Evolutionary conservation across 257 asterid genomes (phyloP).

Genomic region (Eucommia ulmoides): DNA sequence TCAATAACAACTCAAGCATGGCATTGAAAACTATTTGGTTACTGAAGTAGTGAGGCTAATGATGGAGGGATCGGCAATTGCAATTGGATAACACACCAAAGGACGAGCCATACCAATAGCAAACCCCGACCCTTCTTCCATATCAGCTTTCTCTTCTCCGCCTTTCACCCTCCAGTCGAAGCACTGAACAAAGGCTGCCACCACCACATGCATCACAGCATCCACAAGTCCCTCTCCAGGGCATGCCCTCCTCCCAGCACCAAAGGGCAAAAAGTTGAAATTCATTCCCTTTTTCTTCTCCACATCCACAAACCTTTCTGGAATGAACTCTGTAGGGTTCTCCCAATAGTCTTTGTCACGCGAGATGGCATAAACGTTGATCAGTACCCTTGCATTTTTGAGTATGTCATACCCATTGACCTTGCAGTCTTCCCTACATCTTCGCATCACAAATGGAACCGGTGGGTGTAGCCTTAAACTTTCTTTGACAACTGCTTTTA

Average conservation of each 20-base stretch:
- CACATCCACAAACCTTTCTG: not conserved
- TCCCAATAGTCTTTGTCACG: not conserved
- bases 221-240: not conserved
- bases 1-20: too few relatives aligned
- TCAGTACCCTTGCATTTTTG: not conserved
- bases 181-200: not conserved
- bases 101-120: not conserved
- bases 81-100: not conserved
- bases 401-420: not conserved
- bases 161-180: not conserved
- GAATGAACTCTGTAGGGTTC: not conserved
- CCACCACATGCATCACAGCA: not conserved
- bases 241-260: not conserved
- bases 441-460: not conserved
- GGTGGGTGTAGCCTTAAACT: not conserved
- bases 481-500: not conserved
- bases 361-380: not conserved
- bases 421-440: constrained; percentile 1
- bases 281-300: not conserved
- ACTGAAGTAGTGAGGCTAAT: too few relatives aligned
- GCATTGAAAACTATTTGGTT: too few relatives aligned
- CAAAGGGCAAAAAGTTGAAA: not conserved
- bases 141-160: not conserved
- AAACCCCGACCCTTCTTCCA: not conserved
- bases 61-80: too few relatives aligned